phyloP scores from a whole-genome alignment of 805 yeast genomes.

The Ogataea populi-albae region DNA sequence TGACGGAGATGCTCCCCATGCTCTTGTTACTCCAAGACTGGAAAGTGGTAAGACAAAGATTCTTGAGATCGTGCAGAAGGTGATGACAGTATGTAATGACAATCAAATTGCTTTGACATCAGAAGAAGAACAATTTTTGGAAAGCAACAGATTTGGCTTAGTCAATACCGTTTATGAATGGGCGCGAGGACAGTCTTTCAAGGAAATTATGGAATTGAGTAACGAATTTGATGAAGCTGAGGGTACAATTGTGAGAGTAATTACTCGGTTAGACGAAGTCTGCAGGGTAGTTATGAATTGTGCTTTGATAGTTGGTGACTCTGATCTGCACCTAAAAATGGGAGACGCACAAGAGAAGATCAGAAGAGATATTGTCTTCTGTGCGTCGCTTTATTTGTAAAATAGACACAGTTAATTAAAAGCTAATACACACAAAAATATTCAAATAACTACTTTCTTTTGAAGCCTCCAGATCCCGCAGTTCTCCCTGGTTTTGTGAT shows the following conservation, averaged over 20 bases:
- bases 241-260: slow-evolving; percentile 95
- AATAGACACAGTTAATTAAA: slow-evolving; percentile 2
- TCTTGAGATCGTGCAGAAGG: slow-evolving; percentile 61
- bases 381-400: slow-evolving; percentile 86
- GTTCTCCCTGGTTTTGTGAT: slow-evolving; percentile 17
- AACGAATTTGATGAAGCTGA: slow-evolving; percentile 68
- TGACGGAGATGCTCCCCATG: slow-evolving; percentile 48
- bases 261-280: slow-evolving; percentile 89
- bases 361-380: slow-evolving; percentile 94
- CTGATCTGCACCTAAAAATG: slow-evolving; percentile 86
- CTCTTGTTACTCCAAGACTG: slow-evolving; percentile 65
- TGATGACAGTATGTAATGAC: slow-evolving; percentile 58
- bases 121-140: slow-evolving; percentile 83
- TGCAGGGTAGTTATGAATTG: slow-evolving; percentile 94
- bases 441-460: slow-evolving; percentile 9
- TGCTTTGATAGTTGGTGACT: slow-evolving; percentile 91
- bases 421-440: slow-evolving; percentile 2
- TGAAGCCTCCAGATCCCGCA: slow-evolving; percentile 12
- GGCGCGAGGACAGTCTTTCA: slow-evolving; percentile 93
- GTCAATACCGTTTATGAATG: slow-evolving; percentile 96
- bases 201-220: slow-evolving; percentile 85
- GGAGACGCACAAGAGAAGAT: slow-evolving; percentile 88
- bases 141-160: slow-evolving; percentile 81
- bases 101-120: slow-evolving; percentile 73
- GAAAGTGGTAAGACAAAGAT: slow-evolving; percentile 69